Evolutionary conservation across 75 land plant species (phyloP), one percentile per base, ranked within the genome.

Genomic region (Cunninghamia lanceolata): DNA sequence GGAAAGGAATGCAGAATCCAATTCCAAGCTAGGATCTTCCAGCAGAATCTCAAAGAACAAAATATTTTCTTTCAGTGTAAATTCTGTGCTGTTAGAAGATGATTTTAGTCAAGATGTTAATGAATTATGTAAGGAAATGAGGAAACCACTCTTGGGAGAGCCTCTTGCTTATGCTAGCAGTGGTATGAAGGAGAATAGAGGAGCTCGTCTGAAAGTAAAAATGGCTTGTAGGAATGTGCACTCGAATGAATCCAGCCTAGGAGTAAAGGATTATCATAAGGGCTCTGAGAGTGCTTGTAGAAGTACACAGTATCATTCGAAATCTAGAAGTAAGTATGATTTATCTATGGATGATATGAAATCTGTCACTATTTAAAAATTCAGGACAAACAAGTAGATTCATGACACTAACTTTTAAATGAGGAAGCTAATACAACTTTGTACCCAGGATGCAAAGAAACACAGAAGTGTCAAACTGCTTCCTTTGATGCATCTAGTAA

Each of bases 51-150:
- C 25, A 28, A 66, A 19, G 70, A 66, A 66, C 4, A 6, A 66
- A 66, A 66, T 19, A 6, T 25, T 66, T 19, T 14, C 54, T 52
- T 52, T 52, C 0, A 0, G 32, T n/a, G 1, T 28, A 39, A 39
- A 39, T 16, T 17, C 21, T 8, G 9, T 80, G n/a, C 45, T 39
- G 35, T 43, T 19, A 32, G 46, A 80, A 1, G 81, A 32, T 38
- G 81, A 42, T 10, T 16, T 38, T 16, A 17, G 45, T 38, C 81
- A 79, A 79, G 45, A 79, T 79, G 81, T 79, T 15, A 16, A 21
- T 79, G 81, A 38, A 13, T 83, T 83, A 34, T 83, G 84, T 83
- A 83, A 83, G 45, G 54, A 83, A 46, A 32, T 83, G 56, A 83
- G 84, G 2, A 46, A 47, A 34, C 11, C 50, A 16, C 30, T 34